These are phyloP conservation scores for Dovyalis caffra DNA, from an alignment of 345 rosid genomes.

Conservation along the genomic window DNA sequence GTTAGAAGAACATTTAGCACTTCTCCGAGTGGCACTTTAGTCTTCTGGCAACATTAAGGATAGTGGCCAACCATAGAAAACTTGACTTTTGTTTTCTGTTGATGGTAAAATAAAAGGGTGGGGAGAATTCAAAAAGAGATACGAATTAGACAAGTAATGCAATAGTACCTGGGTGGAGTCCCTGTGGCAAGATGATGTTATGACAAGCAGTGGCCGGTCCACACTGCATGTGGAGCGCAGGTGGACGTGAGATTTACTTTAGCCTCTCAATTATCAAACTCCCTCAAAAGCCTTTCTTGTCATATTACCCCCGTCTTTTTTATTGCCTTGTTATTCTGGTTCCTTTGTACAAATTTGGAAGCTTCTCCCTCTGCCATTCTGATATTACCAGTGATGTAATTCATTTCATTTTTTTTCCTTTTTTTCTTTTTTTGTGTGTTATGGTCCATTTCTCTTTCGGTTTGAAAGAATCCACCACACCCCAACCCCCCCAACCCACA, in stretches of 20 bases:
- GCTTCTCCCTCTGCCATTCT: slow-evolving; percentile 2
- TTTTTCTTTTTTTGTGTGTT: background rate
- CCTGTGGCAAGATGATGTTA: background rate
- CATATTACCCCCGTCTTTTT: slow-evolving; percentile 14
- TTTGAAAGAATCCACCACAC: background rate
- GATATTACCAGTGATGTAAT: background rate
- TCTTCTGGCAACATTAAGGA: background rate
- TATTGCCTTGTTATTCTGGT: slow-evolving; percentile 18
- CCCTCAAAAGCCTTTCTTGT: slow-evolving; percentile 5
- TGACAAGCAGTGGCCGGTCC: background rate
- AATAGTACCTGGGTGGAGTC: background rate
- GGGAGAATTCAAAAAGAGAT: background rate
- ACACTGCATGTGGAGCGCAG: slow-evolving; percentile 21
- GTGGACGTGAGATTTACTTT: slow-evolving; percentile 17
- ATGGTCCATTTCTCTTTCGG: background rate
- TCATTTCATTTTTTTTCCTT: background rate
- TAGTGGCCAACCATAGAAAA: background rate
- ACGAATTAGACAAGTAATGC: background rate
- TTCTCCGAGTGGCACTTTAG: background rate
- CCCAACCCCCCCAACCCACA: too few relatives aligned
- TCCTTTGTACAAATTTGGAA: slow-evolving; percentile 8
- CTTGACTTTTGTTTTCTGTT: background rate
- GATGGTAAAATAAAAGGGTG: background rate
- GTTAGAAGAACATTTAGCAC: background rate
- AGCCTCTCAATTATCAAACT: slow-evolving; percentile 15